phyloP scores from a whole-genome alignment of 768 basidiomycete species.

The Mycena amicta region DNA sequence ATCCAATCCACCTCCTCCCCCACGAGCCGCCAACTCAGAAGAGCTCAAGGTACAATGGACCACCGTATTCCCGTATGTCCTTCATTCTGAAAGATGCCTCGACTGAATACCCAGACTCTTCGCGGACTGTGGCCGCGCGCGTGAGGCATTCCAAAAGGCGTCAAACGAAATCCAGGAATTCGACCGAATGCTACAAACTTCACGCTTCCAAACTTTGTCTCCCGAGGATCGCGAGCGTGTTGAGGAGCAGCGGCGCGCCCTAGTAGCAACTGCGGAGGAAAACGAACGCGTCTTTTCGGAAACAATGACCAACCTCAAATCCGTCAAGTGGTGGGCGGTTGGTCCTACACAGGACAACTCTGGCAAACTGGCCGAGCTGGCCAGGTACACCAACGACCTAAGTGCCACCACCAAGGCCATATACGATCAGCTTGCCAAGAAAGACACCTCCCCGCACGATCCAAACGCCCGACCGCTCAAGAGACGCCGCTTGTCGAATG shows the following conservation, averaged over 20 bases:
- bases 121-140: conserved; percentile 10
- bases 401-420: conserved; percentile 26
- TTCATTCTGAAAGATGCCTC: neutral
- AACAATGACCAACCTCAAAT: conserved; percentile 21
- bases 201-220: conserved; percentile 13
- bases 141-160: conserved; percentile 3
- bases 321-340: conserved; percentile 34
- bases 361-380: conserved; percentile 25
- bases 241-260: conserved; percentile 16
- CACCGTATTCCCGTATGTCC: neutral
- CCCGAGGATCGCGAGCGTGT: conserved; percentile 21
- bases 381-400: conserved; percentile 25
- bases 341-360: conserved; percentile 23
- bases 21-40: neutral
- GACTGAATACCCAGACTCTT: conserved; percentile 5
- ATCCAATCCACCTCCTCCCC: neutral
- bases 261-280: conserved; percentile 26
- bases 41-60: neutral
- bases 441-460: conserved; percentile 12
- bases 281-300: conserved; percentile 22
- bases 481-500: conserved; percentile 29
- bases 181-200: conserved; percentile 19
- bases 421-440: conserved; percentile 21
- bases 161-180: neutral
- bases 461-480: conserved; percentile 28